These are phyloP conservation scores for Striga asiatica DNA, from an alignment of 257 asterid species.

Conservation along the genomic window DNA sequence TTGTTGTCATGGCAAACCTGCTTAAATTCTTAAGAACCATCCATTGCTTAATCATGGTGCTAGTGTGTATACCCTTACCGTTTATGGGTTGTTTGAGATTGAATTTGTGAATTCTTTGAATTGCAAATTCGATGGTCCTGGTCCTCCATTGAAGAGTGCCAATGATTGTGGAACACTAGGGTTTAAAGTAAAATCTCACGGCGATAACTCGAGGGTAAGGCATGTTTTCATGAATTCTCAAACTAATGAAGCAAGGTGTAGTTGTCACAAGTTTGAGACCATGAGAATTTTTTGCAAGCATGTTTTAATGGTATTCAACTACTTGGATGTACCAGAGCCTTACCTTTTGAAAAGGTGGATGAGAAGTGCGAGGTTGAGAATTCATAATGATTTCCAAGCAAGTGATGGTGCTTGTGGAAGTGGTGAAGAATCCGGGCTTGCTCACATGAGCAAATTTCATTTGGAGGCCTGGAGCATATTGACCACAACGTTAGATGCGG, in stretches of 20 bases:
- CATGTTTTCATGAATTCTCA: no score
- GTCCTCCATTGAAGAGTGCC: not conserved
- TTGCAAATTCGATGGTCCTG: not conserved
- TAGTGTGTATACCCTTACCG: not conserved
- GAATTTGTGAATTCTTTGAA: not conserved
- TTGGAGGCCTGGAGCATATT: not conserved
- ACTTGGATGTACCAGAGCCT: not conserved
- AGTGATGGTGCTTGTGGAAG: no score
- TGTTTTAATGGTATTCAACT: not conserved
- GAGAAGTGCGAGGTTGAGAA: not conserved
- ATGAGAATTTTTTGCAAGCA: not conserved
- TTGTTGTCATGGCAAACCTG: not conserved
- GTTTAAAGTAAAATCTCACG: not conserved
- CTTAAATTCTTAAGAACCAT: not conserved
- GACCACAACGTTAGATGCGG: not conserved
- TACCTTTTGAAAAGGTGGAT: not conserved
- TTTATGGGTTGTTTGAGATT: not conserved
- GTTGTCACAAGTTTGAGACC: no score
- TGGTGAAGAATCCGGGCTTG: no score
- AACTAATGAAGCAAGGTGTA: no score
- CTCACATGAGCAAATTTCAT: not conserved
- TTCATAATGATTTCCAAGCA: no score
- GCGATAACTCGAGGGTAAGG: not conserved
- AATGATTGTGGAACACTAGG: not conserved
- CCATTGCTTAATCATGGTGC: not conserved